Evolutionary conservation across 306 rosid species (phyloP), one percentile per base, ranked within the genome.

Genomic region (Sophora flavescens): DNA sequence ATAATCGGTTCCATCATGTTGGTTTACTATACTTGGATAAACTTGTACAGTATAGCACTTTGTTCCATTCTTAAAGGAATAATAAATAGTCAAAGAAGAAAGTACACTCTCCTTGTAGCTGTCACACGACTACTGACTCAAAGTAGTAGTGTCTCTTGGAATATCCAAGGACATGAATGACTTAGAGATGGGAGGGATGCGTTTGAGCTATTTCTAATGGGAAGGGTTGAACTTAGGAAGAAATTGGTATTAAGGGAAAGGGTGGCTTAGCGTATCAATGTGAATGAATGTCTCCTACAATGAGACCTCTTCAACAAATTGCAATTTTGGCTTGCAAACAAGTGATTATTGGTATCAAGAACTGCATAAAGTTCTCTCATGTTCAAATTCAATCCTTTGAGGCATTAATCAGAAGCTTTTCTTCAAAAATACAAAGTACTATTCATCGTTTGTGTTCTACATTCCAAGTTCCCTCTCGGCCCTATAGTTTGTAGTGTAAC

Each of bases 291-390:
- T 28, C 41, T 22, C 53, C 17, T 47, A 12, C 4, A 67, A 28
- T 67, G 60, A n/a, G 47, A 68, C 26, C 10, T 15, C 74, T 48
- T n/a, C 45, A 14, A n/a, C 8, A 48, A n/a, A 47, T 47, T 54
- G 7, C 28, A 68, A 32, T 48, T 68, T 22, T 28, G 4, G 60
- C 73, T 48, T 68, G 39, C 28, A 28, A 66, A 11, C 22, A 8
- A 32, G 35, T 32, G 58, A 33, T 68, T 39, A 50, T 30, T 50
- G 54, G 16, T 4, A 32, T 39, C 30, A 32, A 32, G 30, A 56
- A 18, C 32, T 7, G n/a, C 6, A 52, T 52, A 51, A 9, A 51
- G 10, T 16, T 48, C 26, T 15, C 58, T 52, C 22, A 28, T 8
- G 2, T 52, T 52, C n/a, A n/a, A n/a, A n/a, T n/a, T n/a, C n/a